Base-by-base conservation (phyloP, 1,284 basidiomycete genomes). In the Microbotryum silenes-acaulis region DNA sequence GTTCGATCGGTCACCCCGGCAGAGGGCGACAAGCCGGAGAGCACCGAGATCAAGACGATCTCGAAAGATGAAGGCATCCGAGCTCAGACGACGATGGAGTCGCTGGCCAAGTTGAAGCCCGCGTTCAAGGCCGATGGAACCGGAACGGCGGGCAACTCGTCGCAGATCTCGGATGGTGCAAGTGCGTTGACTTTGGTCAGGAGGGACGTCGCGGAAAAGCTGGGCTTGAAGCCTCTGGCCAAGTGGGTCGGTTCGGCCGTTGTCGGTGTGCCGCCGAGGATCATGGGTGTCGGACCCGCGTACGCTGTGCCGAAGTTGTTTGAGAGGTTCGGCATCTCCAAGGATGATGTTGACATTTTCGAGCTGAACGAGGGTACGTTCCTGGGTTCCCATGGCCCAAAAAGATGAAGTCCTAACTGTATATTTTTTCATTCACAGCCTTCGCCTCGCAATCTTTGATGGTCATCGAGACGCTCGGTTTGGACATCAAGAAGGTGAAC, bases 361-460 rank as follows among this genome's bases (percentile, higher is more conserved):
- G 70, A 72, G 54, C 65, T 68, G 27, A 72, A 71, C 67, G 69
- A 70, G 57, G 57, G 65, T 62, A 45, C 31, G 25, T 25, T 51
- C n/a, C 29, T 23, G 27, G 20, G 3, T 16, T n/a, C 23, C 21
- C 20, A 33, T 25, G 6, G 23, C 23, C 25, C 18, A 14, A 44
- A 7, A 56, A 3, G 21, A 23, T 45, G 16, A 16, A n/a, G 4
- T 14, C 12, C 25, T 7, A 14, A 12, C 29, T 53, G 5, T 42
- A 1, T 8, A 9, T 27, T 42, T 29, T 49, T 25, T 20, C 49
- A 23, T 16, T 46, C 31, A 72, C 74, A 72, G 76, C 77, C 9
- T 77, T 77, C 62, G 76, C 77, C 9, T 76, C 75, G 49, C 77
- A 77, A 66, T 75, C 75, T n/a, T 69, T 77, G 57, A 74, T 73